Evolutionary conservation across 345 rosid species (phyloP), one percentile per base, ranked within the genome.

Genomic region (Kernera saxatilis): DNA sequence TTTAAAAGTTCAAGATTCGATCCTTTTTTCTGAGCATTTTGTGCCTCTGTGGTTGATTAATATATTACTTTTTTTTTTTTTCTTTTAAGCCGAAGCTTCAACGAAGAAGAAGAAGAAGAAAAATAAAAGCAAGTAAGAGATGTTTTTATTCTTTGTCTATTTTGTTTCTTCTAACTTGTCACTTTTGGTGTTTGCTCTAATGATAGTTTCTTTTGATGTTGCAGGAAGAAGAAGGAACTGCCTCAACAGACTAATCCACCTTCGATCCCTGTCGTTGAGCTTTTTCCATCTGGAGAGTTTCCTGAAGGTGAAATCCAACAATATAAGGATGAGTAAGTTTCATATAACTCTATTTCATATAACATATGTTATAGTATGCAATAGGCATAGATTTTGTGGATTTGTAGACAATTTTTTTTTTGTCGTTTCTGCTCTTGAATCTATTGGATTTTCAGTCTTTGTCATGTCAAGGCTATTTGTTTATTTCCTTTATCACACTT

Each of bases 231-330:
- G 96, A 90, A 93, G 74, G 97, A 86, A 70, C 50, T 27, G 2
- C 86, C 71, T 35, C 79, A 81, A 78, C 99, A 94, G 80, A 88
- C 98, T 64, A 80, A 89, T 77, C 99, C 97, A 46, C 99, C 98
- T 48, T 76, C 96, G 5, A 81, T 89, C 18, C 91, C 99, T 48
- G 78, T 91, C 32, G 54, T 26, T 67, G 85, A 89, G 39, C 96
- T 94, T 45, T 94, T 91, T 45, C 97, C 89, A n/a, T 88, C 97
- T 61, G 95, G 89, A 18, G 97, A 91, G 53, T 94, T 91, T 78
- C 98, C 97, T 36, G 97, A 89, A 83, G 99, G 99, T 77, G 98
- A 94, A 94, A 86, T 89, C 76, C 98, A 94, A 57, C 93, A 91
- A 45, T 89, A 88, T 75, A 89, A 87, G 79, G 99, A 91, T 33